Conservation (phyloP, 1,284 basidiomycete genomes). For the Meripilus lineatus region DNA sequence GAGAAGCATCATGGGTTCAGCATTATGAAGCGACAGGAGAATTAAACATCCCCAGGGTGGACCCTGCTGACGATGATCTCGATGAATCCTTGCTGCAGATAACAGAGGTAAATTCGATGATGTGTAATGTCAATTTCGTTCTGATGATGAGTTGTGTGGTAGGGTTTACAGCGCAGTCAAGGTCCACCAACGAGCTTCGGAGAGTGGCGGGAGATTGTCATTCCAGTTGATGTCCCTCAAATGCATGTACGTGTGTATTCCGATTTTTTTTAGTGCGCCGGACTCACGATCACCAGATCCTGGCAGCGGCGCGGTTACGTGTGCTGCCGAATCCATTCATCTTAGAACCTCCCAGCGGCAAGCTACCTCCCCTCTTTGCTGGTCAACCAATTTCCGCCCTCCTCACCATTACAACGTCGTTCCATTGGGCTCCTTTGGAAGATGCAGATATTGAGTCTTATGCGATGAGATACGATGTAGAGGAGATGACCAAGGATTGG, state of each 20-base stretch:
- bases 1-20: slow-evolving; percentile 60
- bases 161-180: slow-evolving; percentile 40
- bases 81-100: slow-evolving; percentile 30
- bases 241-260: slow-evolving; percentile 55
- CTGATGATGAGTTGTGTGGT: not conserved
- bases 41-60: slow-evolving; percentile 46
- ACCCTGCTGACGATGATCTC: slow-evolving; percentile 32
- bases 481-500: slow-evolving; percentile 76
- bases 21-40: slow-evolving; percentile 65
- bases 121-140: not conserved
- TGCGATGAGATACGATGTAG: slow-evolving; percentile 68
- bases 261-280: not conserved
- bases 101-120: slow-evolving; percentile 22
- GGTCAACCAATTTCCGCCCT: slow-evolving; percentile 71
- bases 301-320: slow-evolving; percentile 60
- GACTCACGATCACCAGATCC: slow-evolving; percentile 41
- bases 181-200: slow-evolving; percentile 28
- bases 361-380: slow-evolving; percentile 54
- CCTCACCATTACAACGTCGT: slow-evolving; percentile 62
- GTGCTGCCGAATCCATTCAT: slow-evolving; percentile 36
- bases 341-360: slow-evolving; percentile 16
- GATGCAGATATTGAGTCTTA: slow-evolving; percentile 41
- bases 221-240: slow-evolving; percentile 79
- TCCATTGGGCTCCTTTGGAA: slow-evolving; percentile 62
- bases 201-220: slow-evolving; percentile 64